These are phyloP conservation scores for Penicillium atrosanguineum DNA, from an alignment of 495 filamentous ascomycete genomes.

Conservation along the genomic window DNA sequence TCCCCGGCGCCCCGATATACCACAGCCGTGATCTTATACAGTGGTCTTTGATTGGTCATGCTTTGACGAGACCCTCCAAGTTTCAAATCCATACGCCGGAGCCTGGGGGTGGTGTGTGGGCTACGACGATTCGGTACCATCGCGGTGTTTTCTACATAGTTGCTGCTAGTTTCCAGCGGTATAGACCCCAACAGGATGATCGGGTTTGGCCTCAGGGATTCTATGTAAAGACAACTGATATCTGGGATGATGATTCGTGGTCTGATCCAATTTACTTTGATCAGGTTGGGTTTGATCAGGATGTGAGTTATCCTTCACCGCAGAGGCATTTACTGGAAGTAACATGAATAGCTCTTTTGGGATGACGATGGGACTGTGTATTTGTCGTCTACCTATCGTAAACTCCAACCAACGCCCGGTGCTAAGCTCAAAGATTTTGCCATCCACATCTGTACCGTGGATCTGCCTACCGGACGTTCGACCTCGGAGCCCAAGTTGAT, in stretches of 20 bases:
- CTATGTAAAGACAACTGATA: conserved; percentile 45
- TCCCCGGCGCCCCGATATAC: conserved; percentile 48
- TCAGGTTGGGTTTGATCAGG: conserved; percentile 46
- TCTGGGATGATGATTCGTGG: conserved; percentile 47
- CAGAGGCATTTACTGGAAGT: neutral
- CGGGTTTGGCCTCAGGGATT: conserved; percentile 47
- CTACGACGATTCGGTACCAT: conserved; percentile 42
- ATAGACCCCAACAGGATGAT: conserved; percentile 42
- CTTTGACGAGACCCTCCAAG: conserved; percentile 57
- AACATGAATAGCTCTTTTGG: conserved; percentile 34
- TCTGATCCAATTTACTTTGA: conserved; percentile 50
- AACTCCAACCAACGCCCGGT: conserved; percentile 24
- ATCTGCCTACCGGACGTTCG: conserved; percentile 34
- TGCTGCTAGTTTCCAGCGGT: conserved; percentile 40
- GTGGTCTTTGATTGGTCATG: conserved; percentile 52
- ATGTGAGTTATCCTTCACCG: conserved; percentile 27
- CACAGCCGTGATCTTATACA: conserved; percentile 44
- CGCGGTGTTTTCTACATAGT: conserved; percentile 38
- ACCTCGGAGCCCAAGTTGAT: conserved; percentile 41
- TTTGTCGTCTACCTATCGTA: conserved; percentile 38
- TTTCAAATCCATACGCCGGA: conserved; percentile 59
- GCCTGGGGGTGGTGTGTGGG: conserved; percentile 48
- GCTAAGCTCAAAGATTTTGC: conserved; percentile 36
- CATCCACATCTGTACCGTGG: conserved; percentile 39
- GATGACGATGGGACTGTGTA: conserved; percentile 40